Conservation (phyloP, 257 asterid genomes). For the Ilex asprella region DNA sequence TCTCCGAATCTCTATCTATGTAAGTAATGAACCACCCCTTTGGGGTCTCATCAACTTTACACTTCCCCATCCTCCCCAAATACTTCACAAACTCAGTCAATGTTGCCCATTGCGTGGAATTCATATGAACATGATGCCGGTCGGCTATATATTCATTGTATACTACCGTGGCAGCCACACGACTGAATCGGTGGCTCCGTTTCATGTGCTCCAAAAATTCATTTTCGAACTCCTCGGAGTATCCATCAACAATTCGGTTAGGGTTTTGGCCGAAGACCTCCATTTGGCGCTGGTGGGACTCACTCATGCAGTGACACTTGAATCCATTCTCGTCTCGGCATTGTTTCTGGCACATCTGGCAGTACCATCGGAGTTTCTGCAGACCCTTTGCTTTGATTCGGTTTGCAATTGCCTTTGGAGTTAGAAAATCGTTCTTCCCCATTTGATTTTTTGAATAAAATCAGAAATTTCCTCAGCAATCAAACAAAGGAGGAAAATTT, state of each 20-base stretch:
- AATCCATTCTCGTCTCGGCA: conserved; percentile 95
- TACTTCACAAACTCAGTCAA: conserved; percentile 82
- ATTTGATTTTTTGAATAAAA: conserved; percentile 15
- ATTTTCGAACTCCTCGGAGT: conserved; percentile 71
- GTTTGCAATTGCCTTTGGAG: conserved; percentile 93
- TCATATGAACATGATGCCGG: conserved; percentile 83
- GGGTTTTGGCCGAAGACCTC: conserved; percentile 86
- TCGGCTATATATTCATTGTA: conserved; percentile 86
- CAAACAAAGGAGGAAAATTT: too few relatives aligned
- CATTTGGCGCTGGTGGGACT: conserved; percentile 95
- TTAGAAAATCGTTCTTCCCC: conserved; percentile 85
- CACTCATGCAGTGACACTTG: conserved; percentile 96
- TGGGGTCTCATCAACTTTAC: conserved; percentile 85
- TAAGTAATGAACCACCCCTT: conserved; percentile 96
- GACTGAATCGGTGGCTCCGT: conserved; percentile 86
- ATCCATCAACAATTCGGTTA: conserved; percentile 57
- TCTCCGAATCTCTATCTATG: conserved; percentile 83
- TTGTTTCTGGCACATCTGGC: conserved; percentile 96
- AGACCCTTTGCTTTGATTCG: conserved; percentile 77
- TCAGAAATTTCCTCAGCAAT: neutral
- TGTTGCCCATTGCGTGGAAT: conserved; percentile 88
- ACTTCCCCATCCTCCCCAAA: conserved; percentile 75
- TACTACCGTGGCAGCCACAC: conserved; percentile 88
- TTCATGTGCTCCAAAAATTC: conserved; percentile 79
- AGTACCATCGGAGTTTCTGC: conserved; percentile 89